A percentile compares a stretch with the other conserved stretches of the same genome.
phyloP scores from a whole-genome alignment of 1,139 yeast species.

The Yamadazyma blattariae region DNA sequence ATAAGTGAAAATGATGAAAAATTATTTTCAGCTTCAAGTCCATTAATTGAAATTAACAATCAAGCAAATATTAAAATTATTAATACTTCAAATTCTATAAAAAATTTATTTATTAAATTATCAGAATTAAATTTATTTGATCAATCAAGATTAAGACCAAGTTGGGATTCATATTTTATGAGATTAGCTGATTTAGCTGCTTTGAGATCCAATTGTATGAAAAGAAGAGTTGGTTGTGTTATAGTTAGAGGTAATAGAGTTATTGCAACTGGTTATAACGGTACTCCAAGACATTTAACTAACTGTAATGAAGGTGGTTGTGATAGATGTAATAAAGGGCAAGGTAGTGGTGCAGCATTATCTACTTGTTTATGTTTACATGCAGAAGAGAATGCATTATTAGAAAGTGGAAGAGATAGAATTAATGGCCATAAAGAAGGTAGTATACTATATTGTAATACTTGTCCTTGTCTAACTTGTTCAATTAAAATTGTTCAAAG shows the following conservation, averaged over 20 bases:
- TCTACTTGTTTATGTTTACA: slow-evolving; percentile 90
- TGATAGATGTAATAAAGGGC: slow-evolving; percentile 70
- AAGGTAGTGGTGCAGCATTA: slow-evolving; percentile 60
- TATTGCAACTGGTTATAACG: slow-evolving; percentile 95
- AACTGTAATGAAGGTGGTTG: slow-evolving; percentile 98
- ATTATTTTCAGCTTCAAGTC: slow-evolving; percentile 33
- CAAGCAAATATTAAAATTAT: slow-evolving; percentile 61
- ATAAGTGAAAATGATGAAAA: slow-evolving; percentile 43
- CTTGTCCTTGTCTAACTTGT: slow-evolving; percentile 97
- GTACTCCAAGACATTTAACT: slow-evolving; percentile 84
- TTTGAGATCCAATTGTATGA: slow-evolving; percentile 91
- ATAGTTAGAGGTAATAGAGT: slow-evolving; percentile 83
- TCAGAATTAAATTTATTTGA: slow-evolving; percentile 55
- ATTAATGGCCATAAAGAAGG: slow-evolving; percentile 30
- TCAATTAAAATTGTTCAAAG: slow-evolving; percentile 91
- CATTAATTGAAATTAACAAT: slow-evolving; percentile 50
- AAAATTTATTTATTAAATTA: slow-evolving; percentile 50
- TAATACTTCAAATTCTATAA: slow-evolving; percentile 51
- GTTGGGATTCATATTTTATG: slow-evolving; percentile 97
- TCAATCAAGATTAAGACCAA: slow-evolving; percentile 72
- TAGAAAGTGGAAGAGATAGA: slow-evolving; percentile 92
- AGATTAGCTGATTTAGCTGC: slow-evolving; percentile 91
- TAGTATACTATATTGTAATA: slow-evolving; percentile 86
- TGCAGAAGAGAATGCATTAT: slow-evolving; percentile 93
- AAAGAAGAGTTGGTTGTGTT: slow-evolving; percentile 94